These are phyloP conservation scores for Astrothelium subdiscretum DNA, from an alignment of 495 filamentous ascomycete species.

Conservation along the genomic window DNA sequence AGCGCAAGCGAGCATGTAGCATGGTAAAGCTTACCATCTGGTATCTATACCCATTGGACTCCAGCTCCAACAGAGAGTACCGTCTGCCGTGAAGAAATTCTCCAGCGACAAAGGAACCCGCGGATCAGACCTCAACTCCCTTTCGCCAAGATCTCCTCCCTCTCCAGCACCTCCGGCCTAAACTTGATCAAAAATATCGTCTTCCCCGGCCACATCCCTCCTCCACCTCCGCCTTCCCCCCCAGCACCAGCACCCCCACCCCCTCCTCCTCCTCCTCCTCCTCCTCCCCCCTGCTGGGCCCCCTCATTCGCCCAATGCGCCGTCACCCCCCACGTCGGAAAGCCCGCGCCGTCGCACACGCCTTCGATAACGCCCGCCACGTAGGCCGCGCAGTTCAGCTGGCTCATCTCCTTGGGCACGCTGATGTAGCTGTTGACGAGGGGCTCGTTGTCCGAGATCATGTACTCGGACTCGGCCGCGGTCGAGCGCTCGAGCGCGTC, in stretches of 20 bases:
- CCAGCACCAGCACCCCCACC: conserved; percentile 41
- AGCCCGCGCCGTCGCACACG: conserved; percentile 81
- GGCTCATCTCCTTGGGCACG: conserved; percentile 87
- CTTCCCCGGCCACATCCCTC: conserved; percentile 79
- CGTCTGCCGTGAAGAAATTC: no score
- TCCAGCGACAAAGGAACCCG: not conserved
- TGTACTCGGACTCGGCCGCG: conserved; percentile 82
- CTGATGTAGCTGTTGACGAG: conserved; percentile 86
- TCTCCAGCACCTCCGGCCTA: conserved; percentile 73
- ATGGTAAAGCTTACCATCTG: not conserved
- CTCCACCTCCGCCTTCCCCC: conserved; percentile 5
- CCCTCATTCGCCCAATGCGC: conserved; percentile 75
- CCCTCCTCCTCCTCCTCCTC: conserved; percentile 46
- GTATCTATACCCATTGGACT: no score
- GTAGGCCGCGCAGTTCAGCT: conserved; percentile 92
- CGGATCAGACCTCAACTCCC: conserved; percentile 7
- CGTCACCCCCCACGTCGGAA: conserved; percentile 69
- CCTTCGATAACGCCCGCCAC: conserved; percentile 95
- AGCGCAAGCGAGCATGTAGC: not conserved
- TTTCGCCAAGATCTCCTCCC: conserved; percentile 60
- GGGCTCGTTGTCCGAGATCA: conserved; percentile 96
- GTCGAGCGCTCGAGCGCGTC: conserved; percentile 84
- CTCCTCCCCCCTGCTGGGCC: conserved; percentile 34
- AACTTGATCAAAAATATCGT: conserved; percentile 95
- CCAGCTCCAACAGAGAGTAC: no score